Conservation (phyloP, 495 filamentous ascomycete genomes). For the Talaromyces adpressus region DNA sequence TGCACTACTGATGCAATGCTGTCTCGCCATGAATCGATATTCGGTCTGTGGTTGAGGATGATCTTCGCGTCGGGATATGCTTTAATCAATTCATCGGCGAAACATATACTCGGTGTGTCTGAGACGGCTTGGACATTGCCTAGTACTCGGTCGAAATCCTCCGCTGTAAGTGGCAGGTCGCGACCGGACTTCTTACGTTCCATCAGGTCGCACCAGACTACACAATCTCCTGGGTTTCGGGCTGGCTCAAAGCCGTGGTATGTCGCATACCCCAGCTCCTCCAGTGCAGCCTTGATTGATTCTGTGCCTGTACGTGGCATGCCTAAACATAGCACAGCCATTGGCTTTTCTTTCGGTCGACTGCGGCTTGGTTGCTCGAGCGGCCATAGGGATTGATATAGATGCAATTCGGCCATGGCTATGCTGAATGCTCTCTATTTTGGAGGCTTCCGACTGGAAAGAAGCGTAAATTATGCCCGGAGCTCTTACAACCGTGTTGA, state of each 20-base stretch:
- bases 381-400: not conserved
- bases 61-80: conserved; percentile 55
- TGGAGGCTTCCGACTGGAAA: too few relatives aligned
- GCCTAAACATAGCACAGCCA: conserved; percentile 22
- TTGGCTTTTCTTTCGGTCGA: conserved; percentile 11
- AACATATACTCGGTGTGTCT: conserved; percentile 46
- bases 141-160: conserved; percentile 42
- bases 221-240: conserved; percentile 4
- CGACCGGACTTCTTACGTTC: not conserved
- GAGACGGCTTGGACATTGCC: conserved; percentile 42
- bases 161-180: conserved; percentile 9
- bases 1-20: conserved; percentile 3
- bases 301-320: conserved; percentile 24
- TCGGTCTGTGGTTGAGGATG: conserved; percentile 39
- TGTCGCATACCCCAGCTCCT: conserved; percentile 11
- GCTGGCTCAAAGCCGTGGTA: conserved; percentile 17
- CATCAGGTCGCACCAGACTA: not conserved
- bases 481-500: too few relatives aligned
- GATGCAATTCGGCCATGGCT: not conserved
- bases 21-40: conserved; percentile 35
- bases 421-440: too few relatives aligned
- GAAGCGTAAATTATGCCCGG: too few relatives aligned
- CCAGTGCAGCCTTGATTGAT: conserved; percentile 19
- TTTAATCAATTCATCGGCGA: conserved; percentile 47
- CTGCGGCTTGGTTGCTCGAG: not conserved